Percentiles rank a stretch among this genome's conserved stretches.
phyloP scores from a whole-genome alignment of 1,284 basidiomycete genomes.

The Cutaneotrichosporon sp. region DNA sequence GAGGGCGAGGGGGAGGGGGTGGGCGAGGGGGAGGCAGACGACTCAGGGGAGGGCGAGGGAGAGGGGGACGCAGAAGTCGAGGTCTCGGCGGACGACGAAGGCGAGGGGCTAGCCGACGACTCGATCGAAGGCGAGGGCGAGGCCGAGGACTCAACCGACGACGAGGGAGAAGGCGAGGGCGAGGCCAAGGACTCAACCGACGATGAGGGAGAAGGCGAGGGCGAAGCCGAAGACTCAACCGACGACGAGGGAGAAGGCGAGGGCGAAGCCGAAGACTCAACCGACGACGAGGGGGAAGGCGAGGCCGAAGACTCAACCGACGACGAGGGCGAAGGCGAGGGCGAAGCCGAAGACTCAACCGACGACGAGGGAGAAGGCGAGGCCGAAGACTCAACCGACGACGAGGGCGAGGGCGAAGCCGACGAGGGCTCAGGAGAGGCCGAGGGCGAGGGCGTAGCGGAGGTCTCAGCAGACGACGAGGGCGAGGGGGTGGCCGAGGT shows the following conservation, averaged over 20 bases:
- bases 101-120: not conserved
- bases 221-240: not conserved
- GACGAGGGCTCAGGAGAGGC: slow-evolving; percentile 5
- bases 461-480: slow-evolving; percentile 7
- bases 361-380: slow-evolving; percentile 10
- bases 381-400: slow-evolving; percentile 8
- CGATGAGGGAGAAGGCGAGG: no score
- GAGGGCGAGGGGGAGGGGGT: not conserved
- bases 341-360: not conserved
- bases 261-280: slow-evolving; percentile 7
- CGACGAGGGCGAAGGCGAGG: slow-evolving; percentile 8
- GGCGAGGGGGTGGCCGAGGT: slow-evolving; percentile 6
- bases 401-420: slow-evolving; percentile 5
- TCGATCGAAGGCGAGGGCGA: slow-evolving; percentile 4
- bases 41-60: not conserved
- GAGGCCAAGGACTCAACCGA: no score
- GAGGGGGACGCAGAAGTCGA: not conserved
- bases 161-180: no score
- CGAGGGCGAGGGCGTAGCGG: slow-evolving; percentile 3
- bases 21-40: not conserved
- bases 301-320: slow-evolving; percentile 7
- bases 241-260: slow-evolving; percentile 13
- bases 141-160: no score
- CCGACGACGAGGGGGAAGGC: slow-evolving; percentile 5
- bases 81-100: not conserved